These are phyloP conservation scores for Auriscalpium orientale DNA, from an alignment of 768 basidiomycete species.

Conservation along the genomic window DNA sequence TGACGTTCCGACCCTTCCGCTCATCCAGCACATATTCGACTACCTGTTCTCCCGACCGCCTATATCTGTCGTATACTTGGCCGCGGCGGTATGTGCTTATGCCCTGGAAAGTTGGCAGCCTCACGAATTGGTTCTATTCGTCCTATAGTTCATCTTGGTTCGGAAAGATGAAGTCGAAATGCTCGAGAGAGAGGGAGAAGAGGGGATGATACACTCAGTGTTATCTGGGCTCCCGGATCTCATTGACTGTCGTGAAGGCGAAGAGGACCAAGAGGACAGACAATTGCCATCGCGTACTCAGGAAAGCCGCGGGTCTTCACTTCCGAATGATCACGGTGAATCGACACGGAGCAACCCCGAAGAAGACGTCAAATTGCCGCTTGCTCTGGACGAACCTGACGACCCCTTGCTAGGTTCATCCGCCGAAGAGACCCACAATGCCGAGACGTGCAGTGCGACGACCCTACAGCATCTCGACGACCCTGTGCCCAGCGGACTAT, in stretches of 20 bases:
- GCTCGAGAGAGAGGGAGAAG: constrained; percentile 64
- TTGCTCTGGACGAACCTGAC: neutral
- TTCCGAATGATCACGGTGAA: neutral
- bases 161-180: constrained; percentile 60
- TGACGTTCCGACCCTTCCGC: constrained; percentile 81
- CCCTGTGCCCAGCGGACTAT: neutral
- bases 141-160: constrained; percentile 56
- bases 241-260: constrained; percentile 31
- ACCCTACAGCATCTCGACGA: neutral
- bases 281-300: neutral
- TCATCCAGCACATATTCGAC: constrained; percentile 90
- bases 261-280: constrained; percentile 1
- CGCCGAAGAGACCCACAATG: neutral
- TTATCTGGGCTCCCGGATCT: constrained; percentile 60
- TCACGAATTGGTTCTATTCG: neutral
- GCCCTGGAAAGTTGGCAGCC: neutral
- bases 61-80: constrained; percentile 73
- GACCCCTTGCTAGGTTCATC: too few species aligned
- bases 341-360: neutral
- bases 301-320: neutral
- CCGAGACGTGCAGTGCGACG: neutral
- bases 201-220: constrained; percentile 75
- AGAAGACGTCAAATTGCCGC: neutral
- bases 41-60: constrained; percentile 81
- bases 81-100: constrained; percentile 56